Conservation (phyloP, 2,329 filamentous ascomycete species). For the Pseudogymnoascus sp. region DNA sequence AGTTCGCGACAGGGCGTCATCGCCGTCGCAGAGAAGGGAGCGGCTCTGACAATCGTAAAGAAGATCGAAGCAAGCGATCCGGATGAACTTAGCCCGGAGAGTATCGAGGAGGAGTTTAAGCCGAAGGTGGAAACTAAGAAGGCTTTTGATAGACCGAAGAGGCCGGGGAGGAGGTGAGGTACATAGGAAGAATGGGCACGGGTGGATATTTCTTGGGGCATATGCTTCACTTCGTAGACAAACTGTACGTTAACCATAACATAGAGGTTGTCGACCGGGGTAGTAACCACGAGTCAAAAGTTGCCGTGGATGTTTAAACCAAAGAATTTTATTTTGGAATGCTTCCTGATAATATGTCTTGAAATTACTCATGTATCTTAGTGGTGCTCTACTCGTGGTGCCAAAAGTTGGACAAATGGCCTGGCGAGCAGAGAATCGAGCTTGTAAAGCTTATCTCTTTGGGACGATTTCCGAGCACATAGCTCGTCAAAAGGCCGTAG, state of each 20-base stretch:
- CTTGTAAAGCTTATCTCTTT: not conserved
- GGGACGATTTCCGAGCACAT: not conserved
- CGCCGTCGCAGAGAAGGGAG: slow-evolving; percentile 55
- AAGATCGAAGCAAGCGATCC: slow-evolving; percentile 61
- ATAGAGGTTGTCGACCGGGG: not conserved
- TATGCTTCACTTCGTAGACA: not conserved
- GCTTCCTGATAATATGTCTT: not conserved
- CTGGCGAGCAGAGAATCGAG: not conserved
- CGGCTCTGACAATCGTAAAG: slow-evolving; percentile 59
- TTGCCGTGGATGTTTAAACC: not conserved
- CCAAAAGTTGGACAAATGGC: not conserved
- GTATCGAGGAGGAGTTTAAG: slow-evolving; percentile 58
- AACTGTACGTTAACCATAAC: not conserved
- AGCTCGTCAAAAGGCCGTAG: not conserved
- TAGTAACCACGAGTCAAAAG: not conserved
- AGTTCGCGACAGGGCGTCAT: slow-evolving; percentile 61
- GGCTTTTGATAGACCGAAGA: slow-evolving; percentile 69
- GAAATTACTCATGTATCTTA: not conserved
- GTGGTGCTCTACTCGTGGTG: not conserved
- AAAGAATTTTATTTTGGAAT: not conserved
- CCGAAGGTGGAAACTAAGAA: slow-evolving; percentile 57
- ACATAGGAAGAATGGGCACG: not conserved
- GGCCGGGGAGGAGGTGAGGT: slow-evolving; percentile 48
- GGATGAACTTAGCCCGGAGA: slow-evolving; percentile 59
- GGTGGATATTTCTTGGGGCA: not conserved